phyloP scores from a whole-genome alignment of 2,329 filamentous ascomycete genomes.

The Fusarium albidum region DNA sequence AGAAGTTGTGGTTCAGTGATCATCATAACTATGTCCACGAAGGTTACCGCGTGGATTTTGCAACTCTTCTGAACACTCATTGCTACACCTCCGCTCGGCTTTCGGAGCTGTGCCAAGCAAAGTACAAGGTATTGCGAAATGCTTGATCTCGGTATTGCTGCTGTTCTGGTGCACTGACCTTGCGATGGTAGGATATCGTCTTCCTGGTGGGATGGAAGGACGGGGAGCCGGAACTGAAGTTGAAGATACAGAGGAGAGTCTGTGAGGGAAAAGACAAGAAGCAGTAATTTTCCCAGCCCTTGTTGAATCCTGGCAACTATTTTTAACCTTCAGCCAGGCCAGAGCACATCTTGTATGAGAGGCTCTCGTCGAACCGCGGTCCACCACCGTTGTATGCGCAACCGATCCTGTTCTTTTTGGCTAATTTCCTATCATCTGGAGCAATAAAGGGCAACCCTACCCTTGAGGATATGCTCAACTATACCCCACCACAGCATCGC shows the following conservation, averaged over 20 bases:
- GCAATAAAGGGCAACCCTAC: too few species aligned
- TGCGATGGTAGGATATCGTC: slow-evolving; percentile 3
- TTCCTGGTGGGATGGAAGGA: slow-evolving; percentile 4
- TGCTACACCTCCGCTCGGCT: slow-evolving; percentile 7
- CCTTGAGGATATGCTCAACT: too few species aligned
- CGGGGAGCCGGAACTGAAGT: not conserved
- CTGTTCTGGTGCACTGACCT: too few species aligned
- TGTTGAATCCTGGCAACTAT: not conserved
- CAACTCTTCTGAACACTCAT: slow-evolving; percentile 7
- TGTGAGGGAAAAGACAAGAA: not conserved
- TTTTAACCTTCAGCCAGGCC: not conserved
- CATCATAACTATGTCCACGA: slow-evolving; percentile 10
- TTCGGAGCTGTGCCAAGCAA: slow-evolving; percentile 9
- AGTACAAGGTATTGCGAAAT: slow-evolving; percentile 1
- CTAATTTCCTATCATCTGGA: not conserved
- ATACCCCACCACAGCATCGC: too few species aligned
- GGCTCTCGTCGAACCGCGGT: too few species aligned
- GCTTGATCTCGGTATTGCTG: too few species aligned
- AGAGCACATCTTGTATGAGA: not conserved
- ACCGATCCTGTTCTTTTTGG: not conserved
- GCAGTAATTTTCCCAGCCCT: not conserved
- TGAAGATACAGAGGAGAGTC: not conserved
- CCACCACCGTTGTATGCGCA: not conserved
- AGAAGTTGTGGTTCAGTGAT: slow-evolving; percentile 3
- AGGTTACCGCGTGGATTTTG: slow-evolving; percentile 1